These are phyloP conservation scores for Nothophytophthora sp. DNA, from an alignment of 352 stramenopile species.

Conservation along the genomic window DNA sequence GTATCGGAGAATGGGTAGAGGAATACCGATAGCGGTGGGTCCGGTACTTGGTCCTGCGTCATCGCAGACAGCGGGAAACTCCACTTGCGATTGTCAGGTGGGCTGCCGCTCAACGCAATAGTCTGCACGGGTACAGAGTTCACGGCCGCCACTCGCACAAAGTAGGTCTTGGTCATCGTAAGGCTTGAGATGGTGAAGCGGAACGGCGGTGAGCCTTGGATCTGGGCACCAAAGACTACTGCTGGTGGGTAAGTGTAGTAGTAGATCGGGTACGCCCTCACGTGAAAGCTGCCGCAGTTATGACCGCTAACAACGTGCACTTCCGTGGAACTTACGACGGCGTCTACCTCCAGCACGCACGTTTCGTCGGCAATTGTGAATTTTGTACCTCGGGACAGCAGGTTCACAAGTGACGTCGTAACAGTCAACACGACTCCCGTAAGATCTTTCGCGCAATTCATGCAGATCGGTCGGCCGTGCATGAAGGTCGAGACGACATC, in stretches of 20 bases:
- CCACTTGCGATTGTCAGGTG: slow-evolving; percentile 93
- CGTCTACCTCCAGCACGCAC: slow-evolving; percentile 47
- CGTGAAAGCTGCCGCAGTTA: slow-evolving; percentile 51
- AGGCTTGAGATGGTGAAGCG: slow-evolving; percentile 78
- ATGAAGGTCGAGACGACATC: slow-evolving; percentile 70
- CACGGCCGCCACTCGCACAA: slow-evolving; percentile 89
- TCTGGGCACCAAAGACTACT: slow-evolving; percentile 51
- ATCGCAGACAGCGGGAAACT: slow-evolving; percentile 70
- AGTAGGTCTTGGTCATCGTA: slow-evolving; percentile 76
- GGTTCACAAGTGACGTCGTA: slow-evolving; percentile 16
- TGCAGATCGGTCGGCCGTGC: slow-evolving; percentile 56
- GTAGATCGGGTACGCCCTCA: slow-evolving; percentile 46
- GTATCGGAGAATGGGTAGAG: slow-evolving; percentile 61
- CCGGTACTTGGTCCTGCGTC: slow-evolving; percentile 84
- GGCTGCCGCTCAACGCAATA: slow-evolving; percentile 75
- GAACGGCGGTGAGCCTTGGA: slow-evolving; percentile 84
- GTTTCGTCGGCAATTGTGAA: slow-evolving; percentile 58
- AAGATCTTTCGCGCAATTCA: slow-evolving; percentile 42
- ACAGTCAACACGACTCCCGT: slow-evolving; percentile 37
- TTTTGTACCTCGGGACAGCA: slow-evolving; percentile 20
- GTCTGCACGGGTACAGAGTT: slow-evolving; percentile 90
- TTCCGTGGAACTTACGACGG: slow-evolving; percentile 9
- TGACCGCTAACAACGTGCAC: slow-evolving; percentile 20
- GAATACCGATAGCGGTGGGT: slow-evolving; percentile 58
- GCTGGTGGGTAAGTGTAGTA: slow-evolving; percentile 61